Evolutionary conservation across 1,284 basidiomycete species (phyloP).

Genomic region (Golubevia sp.): DNA sequence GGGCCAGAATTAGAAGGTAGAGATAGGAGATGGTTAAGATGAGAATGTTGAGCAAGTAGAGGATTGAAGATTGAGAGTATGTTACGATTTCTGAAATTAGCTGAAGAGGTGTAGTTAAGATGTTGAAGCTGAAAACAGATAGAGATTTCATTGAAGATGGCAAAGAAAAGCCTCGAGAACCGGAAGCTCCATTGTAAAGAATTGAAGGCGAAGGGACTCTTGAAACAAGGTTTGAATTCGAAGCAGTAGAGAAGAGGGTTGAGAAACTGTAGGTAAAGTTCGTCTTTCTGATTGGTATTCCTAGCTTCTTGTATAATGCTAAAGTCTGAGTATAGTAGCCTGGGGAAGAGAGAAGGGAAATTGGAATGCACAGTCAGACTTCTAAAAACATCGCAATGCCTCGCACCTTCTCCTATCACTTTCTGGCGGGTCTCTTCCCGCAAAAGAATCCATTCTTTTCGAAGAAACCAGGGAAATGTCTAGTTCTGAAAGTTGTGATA

Average conservation of each 20-base stretch:
- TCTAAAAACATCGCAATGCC: neutral
- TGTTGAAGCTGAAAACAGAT: slow-evolving; percentile 5
- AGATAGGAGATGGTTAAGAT: slow-evolving; percentile 40
- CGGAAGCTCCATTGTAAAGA: slow-evolving; percentile 42
- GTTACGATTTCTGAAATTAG: neutral
- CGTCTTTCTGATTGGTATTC: slow-evolving; percentile 21
- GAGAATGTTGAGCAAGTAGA: slow-evolving; percentile 9
- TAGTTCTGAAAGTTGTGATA: no score
- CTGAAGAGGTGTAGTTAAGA: neutral
- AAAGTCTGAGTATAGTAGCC: slow-evolving; percentile 56
- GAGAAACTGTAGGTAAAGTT: slow-evolving; percentile 52
- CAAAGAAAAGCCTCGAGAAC: slow-evolving; percentile 26
- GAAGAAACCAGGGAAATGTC: no score
- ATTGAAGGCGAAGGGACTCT: slow-evolving; percentile 16
- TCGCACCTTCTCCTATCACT: neutral
- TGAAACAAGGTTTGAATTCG: neutral
- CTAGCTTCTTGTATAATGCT: slow-evolving; percentile 33
- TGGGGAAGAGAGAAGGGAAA: no score
- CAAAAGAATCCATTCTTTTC: no score
- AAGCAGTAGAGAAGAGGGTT: neutral
- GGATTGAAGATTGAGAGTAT: neutral
- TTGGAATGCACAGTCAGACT: no score
- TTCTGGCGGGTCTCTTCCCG: no score
- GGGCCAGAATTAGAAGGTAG: slow-evolving; percentile 28
- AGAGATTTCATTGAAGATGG: slow-evolving; percentile 12